Evolutionary conservation across 768 basidiomycete genomes (phyloP).

Genomic region (Lanmaoa rubissima): DNA sequence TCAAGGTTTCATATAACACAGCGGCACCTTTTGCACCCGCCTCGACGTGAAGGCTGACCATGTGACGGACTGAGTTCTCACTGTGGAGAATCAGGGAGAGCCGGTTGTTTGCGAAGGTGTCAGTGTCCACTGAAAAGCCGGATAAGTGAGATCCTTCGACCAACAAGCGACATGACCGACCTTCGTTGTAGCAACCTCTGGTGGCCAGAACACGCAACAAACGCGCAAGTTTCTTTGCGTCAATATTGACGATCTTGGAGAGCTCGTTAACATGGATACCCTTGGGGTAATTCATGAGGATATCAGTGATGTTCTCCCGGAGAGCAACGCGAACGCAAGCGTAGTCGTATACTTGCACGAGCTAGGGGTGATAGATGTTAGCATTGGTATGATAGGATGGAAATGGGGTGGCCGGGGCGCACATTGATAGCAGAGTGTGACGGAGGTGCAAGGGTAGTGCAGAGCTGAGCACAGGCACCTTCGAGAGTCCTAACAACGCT

Average conservation of each 20-base stretch:
- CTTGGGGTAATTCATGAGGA: slow-evolving; percentile 27
- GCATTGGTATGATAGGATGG: not conserved
- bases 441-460: slow-evolving; percentile 35
- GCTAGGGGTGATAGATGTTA: slow-evolving; percentile 4
- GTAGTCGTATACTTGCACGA: slow-evolving; percentile 27
- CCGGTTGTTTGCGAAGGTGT: slow-evolving; percentile 36
- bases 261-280: slow-evolving; percentile 33
- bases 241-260: slow-evolving; percentile 20
- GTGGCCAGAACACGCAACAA: slow-evolving; percentile 31
- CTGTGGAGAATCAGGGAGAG: slow-evolving; percentile 31
- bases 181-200: slow-evolving; percentile 34
- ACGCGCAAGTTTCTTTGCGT: slow-evolving; percentile 29
- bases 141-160: not conserved
- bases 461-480: slow-evolving; percentile 37
- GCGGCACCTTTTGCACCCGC: slow-evolving; percentile 14
- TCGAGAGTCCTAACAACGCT: slow-evolving; percentile 29
- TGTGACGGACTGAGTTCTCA: slow-evolving; percentile 22
- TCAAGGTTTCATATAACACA: slow-evolving; percentile 28
- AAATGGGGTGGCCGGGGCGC: not conserved
- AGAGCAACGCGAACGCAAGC: slow-evolving; percentile 31
- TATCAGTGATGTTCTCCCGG: slow-evolving; percentile 28
- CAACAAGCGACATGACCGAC: slow-evolving; percentile 12
- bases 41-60: slow-evolving; percentile 22
- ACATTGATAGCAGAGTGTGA: slow-evolving; percentile 34
- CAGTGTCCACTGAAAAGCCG: slow-evolving; percentile 22